Evolutionary conservation across 2,329 filamentous ascomycete genomes (phyloP).

Genomic region (Lachnellula subtilissima): DNA sequence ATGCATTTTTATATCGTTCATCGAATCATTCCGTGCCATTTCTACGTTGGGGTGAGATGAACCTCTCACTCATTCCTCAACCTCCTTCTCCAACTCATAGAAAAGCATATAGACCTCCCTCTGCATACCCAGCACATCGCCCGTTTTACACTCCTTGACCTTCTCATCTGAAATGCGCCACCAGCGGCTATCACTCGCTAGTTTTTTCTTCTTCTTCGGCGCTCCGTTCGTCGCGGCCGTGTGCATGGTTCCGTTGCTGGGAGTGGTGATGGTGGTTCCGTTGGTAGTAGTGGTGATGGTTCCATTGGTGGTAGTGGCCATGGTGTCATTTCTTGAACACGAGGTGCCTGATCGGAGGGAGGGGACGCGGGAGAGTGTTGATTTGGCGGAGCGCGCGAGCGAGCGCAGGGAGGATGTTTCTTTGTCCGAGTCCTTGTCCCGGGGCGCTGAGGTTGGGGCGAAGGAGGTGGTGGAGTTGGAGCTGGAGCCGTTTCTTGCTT

Average conservation of each 20-base stretch:
- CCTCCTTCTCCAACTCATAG: conserved; percentile 66
- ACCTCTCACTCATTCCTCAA: conserved; percentile 5
- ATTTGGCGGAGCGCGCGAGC: conserved; percentile 52
- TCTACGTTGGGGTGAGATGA: neutral
- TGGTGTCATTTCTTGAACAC: conserved; percentile 1
- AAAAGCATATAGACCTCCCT: conserved; percentile 94
- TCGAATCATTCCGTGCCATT: too few species aligned
- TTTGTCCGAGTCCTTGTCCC: conserved; percentile 29
- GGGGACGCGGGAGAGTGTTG: conserved; percentile 44
- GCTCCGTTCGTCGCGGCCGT: conserved; percentile 9
- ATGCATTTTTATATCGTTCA: too few species aligned
- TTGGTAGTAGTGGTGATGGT: neutral
- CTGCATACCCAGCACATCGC: conserved; percentile 88
- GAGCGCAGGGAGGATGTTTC: conserved; percentile 52
- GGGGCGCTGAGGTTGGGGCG: conserved; percentile 22
- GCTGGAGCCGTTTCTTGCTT: conserved; percentile 9
- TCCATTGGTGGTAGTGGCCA: neutral
- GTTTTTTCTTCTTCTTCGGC: conserved; percentile 54
- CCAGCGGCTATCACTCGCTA: conserved; percentile 64
- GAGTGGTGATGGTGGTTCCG: neutral
- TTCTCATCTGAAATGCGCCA: conserved; percentile 98
- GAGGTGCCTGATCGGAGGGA: conserved; percentile 10
- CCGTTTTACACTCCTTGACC: conserved; percentile 88
- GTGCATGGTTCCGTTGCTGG: neutral
- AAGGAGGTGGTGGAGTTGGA: conserved; percentile 2